phyloP scores from a whole-genome alignment of 129 eudicot genomes.

The Saposhnikovia divaricata region DNA sequence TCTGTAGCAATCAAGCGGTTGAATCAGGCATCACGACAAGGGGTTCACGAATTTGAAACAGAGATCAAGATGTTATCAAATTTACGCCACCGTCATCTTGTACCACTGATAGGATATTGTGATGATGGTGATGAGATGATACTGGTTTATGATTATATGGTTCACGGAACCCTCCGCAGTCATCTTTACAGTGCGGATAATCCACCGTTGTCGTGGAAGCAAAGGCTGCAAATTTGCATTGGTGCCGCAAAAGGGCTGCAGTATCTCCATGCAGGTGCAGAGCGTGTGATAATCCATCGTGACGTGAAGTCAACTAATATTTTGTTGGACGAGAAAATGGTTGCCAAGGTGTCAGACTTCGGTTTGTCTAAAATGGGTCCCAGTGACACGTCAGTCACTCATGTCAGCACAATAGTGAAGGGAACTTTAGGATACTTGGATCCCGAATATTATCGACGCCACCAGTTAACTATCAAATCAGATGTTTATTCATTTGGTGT shows the following conservation, averaged over 20 bases:
- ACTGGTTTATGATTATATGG: conserved; percentile 25
- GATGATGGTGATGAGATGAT: conserved; percentile 22
- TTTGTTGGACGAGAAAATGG: conserved; percentile 22
- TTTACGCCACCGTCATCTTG: conserved; percentile 19
- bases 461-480: conserved; percentile 13
- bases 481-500: conserved; percentile 34
- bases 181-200: conserved; percentile 16
- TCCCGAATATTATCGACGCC: background rate
- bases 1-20: conserved; percentile 24
- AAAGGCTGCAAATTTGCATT: conserved; percentile 21
- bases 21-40: conserved; percentile 22
- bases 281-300: conserved; percentile 18
- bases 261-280: conserved; percentile 22
- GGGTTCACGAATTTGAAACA: conserved; percentile 16
- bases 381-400: background rate
- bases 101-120: conserved; percentile 25
- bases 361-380: conserved; percentile 24
- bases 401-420: conserved; percentile 4
- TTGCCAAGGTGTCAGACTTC: conserved; percentile 29
- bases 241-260: conserved; percentile 24
- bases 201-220: conserved; percentile 19
- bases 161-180: conserved; percentile 16
- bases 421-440: background rate
- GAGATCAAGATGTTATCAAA: conserved; percentile 22
- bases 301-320: conserved; percentile 28